Conservation (phyloP, 345 rosid species). For the Citrus sinensis region DVS_A1.0 CM039168.1:23593501-23594000, state of each 20-base stretch:
- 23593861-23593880: conserved; percentile 63
- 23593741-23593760: conserved; percentile 59
- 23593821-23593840: conserved; percentile 48
- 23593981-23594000: neutral
- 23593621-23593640: conserved; percentile 48
- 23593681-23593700: conserved; percentile 53
- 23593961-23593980: neutral
- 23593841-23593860: conserved; percentile 45
- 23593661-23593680: conserved; percentile 45
- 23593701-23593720: conserved; percentile 62
- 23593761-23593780: conserved; percentile 53
- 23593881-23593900: conserved; percentile 69
- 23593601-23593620: conserved; percentile 50
- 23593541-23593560: conserved; percentile 49
- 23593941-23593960: neutral
- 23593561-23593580: conserved; percentile 41
- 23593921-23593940: neutral
- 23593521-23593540: conserved; percentile 46
- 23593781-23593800: conserved; percentile 50
- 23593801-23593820: conserved; percentile 57
- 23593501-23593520: conserved; percentile 46
- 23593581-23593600: conserved; percentile 53
- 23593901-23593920: neutral
- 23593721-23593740: conserved; percentile 40
- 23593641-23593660: conserved; percentile 32